Base-by-base conservation (phyloP, 2,329 filamentous ascomycete species). In the Colletotrichum tropicicola region DNA sequence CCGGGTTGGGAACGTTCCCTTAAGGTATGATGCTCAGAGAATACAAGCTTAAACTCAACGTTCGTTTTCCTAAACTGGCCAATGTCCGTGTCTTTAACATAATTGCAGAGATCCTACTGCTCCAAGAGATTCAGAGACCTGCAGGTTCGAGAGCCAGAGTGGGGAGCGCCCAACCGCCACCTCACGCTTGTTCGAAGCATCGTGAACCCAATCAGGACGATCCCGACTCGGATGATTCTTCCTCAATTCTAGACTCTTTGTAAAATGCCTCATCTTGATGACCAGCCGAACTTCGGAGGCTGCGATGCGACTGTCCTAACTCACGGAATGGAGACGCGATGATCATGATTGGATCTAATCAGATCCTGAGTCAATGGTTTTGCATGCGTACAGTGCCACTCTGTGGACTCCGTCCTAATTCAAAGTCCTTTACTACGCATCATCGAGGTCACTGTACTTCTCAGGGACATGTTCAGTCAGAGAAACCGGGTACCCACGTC, bases 311-410 rank as follows among this genome's bases (percentile, higher is more conserved):
- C 32, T 10, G 12, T 35, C 32, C 2, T 15, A 35, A 35, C 32
- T 10, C 10, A 15, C 6, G 15, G 10, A 7, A 30, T 5, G 28
- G 19, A 41, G 30, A 10, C 15, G 25, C 21, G 30, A 32, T 51
- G 21, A 12, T 19, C 23, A 13, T 41, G 45, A 51, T 49, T 58
- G 55, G 55, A 58, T 58, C 44, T 58, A 39, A 58, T 58, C 55
- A 48, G 55, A 58, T 51, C 32, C 25, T 15, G 4, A 51, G 55
- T 51, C 51, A 49, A 51, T 37, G n/a, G 19, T 5, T 28, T 41
- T 8, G 23, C n/a, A n/a, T n/a, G n/a, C n/a, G n/a, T n/a, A n/a
- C n/a, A n/a, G n/a, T n/a, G n/a, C n/a, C n/a, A n/a, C n/a, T 21
- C 8, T 17, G 23, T 43, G 35, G 23, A 43, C n/a, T n/a, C n/a